Percentiles rank a stretch among this genome's conserved stretches.
phyloP scores from a whole-genome alignment of 2,329 filamentous ascomycete genomes.

The Myotisia sp. region DNA sequence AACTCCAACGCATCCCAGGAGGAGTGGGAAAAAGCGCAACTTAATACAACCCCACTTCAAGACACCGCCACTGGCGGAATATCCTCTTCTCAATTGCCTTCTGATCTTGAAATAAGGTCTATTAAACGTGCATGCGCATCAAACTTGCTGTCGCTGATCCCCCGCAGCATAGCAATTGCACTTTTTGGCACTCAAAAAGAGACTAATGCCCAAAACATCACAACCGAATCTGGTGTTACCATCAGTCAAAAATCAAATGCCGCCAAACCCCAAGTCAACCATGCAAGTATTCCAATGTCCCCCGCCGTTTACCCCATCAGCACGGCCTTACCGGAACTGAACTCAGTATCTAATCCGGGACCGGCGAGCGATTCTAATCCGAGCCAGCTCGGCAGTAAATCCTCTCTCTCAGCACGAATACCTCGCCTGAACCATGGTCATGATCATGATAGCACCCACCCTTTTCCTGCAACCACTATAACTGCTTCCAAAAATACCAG shows the following conservation, averaged over 20 bases:
- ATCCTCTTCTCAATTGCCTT: constrained; percentile 12
- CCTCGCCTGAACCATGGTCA: too few relatives aligned
- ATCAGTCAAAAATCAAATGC: constrained; percentile 1
- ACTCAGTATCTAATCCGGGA: constrained; percentile 8
- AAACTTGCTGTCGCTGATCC: constrained; percentile 29
- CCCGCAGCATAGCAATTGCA: constrained; percentile 29
- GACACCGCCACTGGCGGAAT: constrained; percentile 4
- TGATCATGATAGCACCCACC: constrained; percentile 1
- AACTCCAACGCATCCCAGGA: too few relatives aligned
- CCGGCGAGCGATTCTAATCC: constrained; percentile 8
- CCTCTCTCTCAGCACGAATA: constrained; percentile 6
- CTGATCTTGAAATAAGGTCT: constrained; percentile 21
- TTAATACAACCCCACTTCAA: constrained; percentile 7
- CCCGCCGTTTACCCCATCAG: neutral
- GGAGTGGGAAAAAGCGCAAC: constrained; percentile 10
- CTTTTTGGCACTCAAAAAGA: constrained; percentile 10
- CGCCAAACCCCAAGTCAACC: neutral
- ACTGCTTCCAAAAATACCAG: neutral
- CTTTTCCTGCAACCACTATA: neutral
- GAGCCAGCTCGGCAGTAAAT: constrained; percentile 4
- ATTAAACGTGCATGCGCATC: constrained; percentile 33
- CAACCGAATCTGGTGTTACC: constrained; percentile 5
- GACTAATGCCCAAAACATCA: constrained; percentile 1
- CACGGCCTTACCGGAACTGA: constrained; percentile 4
- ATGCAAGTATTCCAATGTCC: neutral